Conservation (phyloP, 129 eudicot species). For the Chrysanthemum lavandulifolium region DNA sequence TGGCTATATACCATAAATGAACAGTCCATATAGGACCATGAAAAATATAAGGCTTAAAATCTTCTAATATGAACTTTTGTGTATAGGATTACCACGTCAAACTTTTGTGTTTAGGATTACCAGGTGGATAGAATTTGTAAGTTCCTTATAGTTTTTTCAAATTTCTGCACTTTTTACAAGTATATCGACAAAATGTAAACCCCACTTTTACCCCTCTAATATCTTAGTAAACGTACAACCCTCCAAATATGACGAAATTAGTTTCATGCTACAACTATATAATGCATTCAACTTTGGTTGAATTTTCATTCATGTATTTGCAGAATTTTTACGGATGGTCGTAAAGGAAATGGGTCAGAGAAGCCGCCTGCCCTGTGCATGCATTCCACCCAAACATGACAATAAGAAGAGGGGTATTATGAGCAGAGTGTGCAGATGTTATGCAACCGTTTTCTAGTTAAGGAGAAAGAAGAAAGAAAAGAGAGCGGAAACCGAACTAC, state of each 20-base stretch:
- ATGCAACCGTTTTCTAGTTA: constrained; percentile 90
- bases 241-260: background rate
- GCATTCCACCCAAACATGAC: constrained; percentile 86
- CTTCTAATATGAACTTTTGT: too few relatives aligned
- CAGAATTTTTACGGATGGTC: constrained; percentile 79
- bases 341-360: constrained; percentile 49
- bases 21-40: too few relatives aligned
- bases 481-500: constrained; percentile 39
- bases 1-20: too few relatives aligned
- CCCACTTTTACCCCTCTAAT: too few relatives aligned
- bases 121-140: constrained; percentile 90
- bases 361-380: constrained; percentile 70
- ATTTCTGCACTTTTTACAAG: background rate
- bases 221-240: background rate
- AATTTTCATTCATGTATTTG: constrained; percentile 11
- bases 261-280: background rate
- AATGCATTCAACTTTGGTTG: background rate
- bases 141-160: constrained; percentile 25
- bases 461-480: constrained; percentile 58
- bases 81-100: too few relatives aligned
- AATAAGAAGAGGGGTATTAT: constrained; percentile 72
- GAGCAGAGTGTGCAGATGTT: constrained; percentile 75
- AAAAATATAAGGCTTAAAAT: too few relatives aligned
- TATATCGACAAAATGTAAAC: background rate
- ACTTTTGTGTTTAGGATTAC: too few relatives aligned